Conservation (phyloP, 257 asterid genomes). For the Solanum paucissectum region DNA sequence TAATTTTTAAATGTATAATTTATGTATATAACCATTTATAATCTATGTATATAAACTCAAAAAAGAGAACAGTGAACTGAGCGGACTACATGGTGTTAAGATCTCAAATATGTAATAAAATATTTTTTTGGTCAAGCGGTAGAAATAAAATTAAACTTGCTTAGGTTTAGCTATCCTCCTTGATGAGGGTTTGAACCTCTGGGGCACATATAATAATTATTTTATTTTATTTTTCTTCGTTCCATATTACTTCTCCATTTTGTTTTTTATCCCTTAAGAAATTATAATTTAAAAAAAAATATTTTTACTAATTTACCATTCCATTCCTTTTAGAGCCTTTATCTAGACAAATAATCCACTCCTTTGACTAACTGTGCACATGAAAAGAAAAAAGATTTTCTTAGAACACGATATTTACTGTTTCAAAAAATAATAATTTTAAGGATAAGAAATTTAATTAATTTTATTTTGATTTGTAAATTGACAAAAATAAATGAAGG, state of each 20-base stretch:
- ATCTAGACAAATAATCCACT: not conserved
- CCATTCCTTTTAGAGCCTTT: not conserved
- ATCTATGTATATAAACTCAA: not conserved
- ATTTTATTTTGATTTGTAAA: too few relatives aligned
- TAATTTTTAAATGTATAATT: too few relatives aligned
- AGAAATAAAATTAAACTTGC: not conserved
- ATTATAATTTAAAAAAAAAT: too few relatives aligned
- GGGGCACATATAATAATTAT: too few relatives aligned
- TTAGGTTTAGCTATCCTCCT: not conserved
- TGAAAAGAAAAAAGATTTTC: not conserved
- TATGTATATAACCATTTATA: too few relatives aligned
- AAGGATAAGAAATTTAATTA: not conserved
- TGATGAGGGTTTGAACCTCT: too few relatives aligned
- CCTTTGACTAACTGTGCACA: not conserved
- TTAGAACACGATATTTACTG: not conserved
- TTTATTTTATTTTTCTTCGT: too few relatives aligned
- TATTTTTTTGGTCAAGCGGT: not conserved
- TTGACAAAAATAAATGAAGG: not conserved
- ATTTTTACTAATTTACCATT: not conserved
- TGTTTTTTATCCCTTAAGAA: not conserved
- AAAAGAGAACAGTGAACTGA: too few relatives aligned
- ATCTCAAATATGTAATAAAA: too few relatives aligned
- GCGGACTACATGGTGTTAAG: too few relatives aligned
- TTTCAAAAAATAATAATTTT: too few relatives aligned
- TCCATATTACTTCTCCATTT: not conserved